Base-by-base conservation (phyloP, 2,329 filamentous ascomycete species). In the Phaeosphaeria sp. region DNA sequence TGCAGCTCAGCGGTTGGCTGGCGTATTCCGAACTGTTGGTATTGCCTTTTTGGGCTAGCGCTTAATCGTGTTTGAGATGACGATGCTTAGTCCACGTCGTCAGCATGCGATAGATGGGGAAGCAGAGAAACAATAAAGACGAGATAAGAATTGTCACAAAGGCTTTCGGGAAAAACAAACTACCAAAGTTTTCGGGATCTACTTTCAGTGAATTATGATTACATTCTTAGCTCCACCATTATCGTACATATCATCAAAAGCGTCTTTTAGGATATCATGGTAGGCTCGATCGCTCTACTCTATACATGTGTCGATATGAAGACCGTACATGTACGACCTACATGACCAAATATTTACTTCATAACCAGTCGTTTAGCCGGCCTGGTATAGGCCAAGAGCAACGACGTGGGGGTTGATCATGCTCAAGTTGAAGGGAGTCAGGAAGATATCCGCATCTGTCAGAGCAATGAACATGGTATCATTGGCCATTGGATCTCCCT, bases 401-500 rank as follows among this genome's bases (percentile, higher is more conserved):
- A 87, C 85, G 36, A 95, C 88, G 67, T 93, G 90, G 0, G 90
- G 87, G 63, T 95, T 94, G 20, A 94, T 81, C 82, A 86, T 82
- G 22, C 81, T 85, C 58, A 94, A 57, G 71, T 95, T 95, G 76
- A 91, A 94, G 0, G 91, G 89, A 7, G 91, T 93, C 2, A 93
- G 82, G 59, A 81, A 87, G 0, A 88, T 64, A 63, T 93, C 84
- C 0, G 75, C 72, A 67, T 94, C 91, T 0, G 91, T 94, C 11
- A 96, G 72, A 0, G 87, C 89, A 47, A 96, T 79, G 72, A 94
- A 95, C 77, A 93, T 90, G 3, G 92, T 95, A 0, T 86, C 89
- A 64, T 95, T 95, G 50, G 90, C 82, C 1, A 86, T 85, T 0
- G 88, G 88, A 54, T 93, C 88, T 0, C 87, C 85, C 57, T 84